Evolutionary conservation across 2,329 filamentous ascomycete genomes (phyloP), one percentile per base, ranked within the genome.

Genomic region (Ophiosphaerella narmari): DNA sequence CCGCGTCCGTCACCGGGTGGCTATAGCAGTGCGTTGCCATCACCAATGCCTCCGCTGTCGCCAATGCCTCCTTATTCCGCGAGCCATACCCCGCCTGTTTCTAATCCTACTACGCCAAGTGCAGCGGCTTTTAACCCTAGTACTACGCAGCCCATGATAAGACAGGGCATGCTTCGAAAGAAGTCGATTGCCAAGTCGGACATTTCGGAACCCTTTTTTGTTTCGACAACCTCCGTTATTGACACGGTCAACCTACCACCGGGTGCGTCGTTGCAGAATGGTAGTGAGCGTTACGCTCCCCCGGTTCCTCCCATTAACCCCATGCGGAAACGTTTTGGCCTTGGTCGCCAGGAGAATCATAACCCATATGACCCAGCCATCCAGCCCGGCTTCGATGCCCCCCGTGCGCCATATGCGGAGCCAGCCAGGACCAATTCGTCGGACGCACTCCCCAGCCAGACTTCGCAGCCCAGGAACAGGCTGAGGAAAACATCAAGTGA

Each of bases 271-370:
- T 72, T 83, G 32, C 78, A 73, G 68, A 84, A 82, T 48, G 81
- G 80, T 40, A 76, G 75, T 57, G 65, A 68, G 16, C 24, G 54
- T 7, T 45, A 44, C 9, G 54, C 63, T 6, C 70, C 76, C 1
- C 81, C 83, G 1, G 68, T 86, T 6, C 82, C 83, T 24, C 79
- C 82, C 0, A 82, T 85, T 77, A 85, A 86, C 61, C 82, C 83
- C 1, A 79, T 80, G 50, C 77, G 84, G 37, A 77, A 82, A 45
- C 79, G 80, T 12, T 80, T 75, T 47, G 72, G 71, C 13, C 72
- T 75, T 45, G 72, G 72, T 4, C 69, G 72, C 18, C 56, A 62
- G 14, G 67, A 71, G 67, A 57, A 77, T 65, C 43, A 75, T 7
- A 59, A 53, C 33, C 54, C 59, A n/a, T 40, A 59, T 66, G 57